These are phyloP conservation scores for Malania oleifera DNA, from an alignment of 164 flowering plant species.

Conservation along the genomic window DNA sequence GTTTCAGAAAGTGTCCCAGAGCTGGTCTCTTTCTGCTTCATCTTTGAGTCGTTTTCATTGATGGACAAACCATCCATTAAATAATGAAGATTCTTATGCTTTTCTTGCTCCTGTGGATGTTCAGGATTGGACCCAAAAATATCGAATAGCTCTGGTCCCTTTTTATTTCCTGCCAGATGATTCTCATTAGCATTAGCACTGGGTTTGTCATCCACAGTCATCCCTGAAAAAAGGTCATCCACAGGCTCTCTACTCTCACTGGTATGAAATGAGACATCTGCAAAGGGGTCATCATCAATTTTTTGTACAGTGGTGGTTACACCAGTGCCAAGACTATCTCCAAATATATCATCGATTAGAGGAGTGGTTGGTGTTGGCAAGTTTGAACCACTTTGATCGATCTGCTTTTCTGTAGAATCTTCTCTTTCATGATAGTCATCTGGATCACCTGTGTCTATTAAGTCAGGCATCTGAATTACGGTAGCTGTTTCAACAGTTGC, in stretches of 20 bases:
- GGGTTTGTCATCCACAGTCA: slow-evolving; percentile 44
- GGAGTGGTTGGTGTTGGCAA: slow-evolving; percentile 28
- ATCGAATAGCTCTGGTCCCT: slow-evolving; percentile 50
- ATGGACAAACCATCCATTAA: slow-evolving; percentile 58
- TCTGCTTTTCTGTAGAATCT: slow-evolving; percentile 20
- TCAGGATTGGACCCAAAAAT: slow-evolving; percentile 50
- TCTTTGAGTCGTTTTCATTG: slow-evolving; percentile 32
- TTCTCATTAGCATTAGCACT: slow-evolving; percentile 13
- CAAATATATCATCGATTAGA: slow-evolving; percentile 69
- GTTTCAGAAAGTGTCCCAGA: slow-evolving; percentile 22
- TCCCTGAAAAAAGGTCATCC: slow-evolving; percentile 75
- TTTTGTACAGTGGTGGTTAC: slow-evolving; percentile 28
- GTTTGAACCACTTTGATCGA: slow-evolving; percentile 24
- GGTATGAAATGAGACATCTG: slow-evolving; percentile 84
- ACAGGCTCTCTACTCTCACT: slow-evolving; percentile 34
- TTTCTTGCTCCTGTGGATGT: slow-evolving; percentile 22
- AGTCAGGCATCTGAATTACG: slow-evolving; percentile 62
- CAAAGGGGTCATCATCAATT: slow-evolving; percentile 79
- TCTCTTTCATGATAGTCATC: slow-evolving; percentile 33
- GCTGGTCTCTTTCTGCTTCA: slow-evolving; percentile 28
- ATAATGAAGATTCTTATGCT: slow-evolving; percentile 30
- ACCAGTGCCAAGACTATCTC: slow-evolving; percentile 38
- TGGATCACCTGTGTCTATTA: slow-evolving; percentile 73
- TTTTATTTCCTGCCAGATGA: slow-evolving; percentile 20
- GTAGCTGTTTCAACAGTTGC: slow-evolving; percentile 31